These are phyloP conservation scores for Solanum chiquidenum DNA, from an alignment of 257 asterid genomes.

Conservation along the genomic window DNA sequence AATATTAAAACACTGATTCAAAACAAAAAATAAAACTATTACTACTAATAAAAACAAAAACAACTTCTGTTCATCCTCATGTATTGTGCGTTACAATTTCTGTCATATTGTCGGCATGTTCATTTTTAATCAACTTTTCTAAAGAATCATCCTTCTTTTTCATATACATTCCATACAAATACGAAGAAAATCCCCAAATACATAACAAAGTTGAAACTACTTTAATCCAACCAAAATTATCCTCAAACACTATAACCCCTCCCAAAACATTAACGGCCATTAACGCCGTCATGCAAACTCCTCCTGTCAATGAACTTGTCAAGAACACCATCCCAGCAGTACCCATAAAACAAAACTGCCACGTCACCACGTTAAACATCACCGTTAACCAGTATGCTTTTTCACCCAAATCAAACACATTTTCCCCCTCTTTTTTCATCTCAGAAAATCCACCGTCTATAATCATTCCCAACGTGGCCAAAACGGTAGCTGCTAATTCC, in stretches of 20 bases:
- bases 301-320: conserved; percentile 62
- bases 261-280: conserved; percentile 44
- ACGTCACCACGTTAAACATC: conserved; percentile 17
- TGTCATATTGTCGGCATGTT: conserved; percentile 4
- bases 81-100: background rate
- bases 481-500: conserved; percentile 39
- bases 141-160: background rate
- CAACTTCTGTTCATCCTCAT: background rate
- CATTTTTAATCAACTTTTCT: background rate
- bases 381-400: conserved; percentile 40
- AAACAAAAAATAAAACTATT: background rate
- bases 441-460: conserved; percentile 29
- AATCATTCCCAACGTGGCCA: conserved; percentile 44
- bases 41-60: background rate
- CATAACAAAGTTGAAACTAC: conserved; percentile 48
- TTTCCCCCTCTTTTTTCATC: conserved; percentile 24
- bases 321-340: conserved; percentile 75
- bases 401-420: conserved; percentile 37
- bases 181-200: conserved; percentile 62
- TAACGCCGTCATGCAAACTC: conserved; percentile 69
- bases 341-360: conserved; percentile 74
- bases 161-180: conserved; percentile 42
- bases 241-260: conserved; percentile 53
- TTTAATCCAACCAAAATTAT: conserved; percentile 42
- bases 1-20: background rate